These are phyloP conservation scores for Capillidium rhysosporum DNA, from an alignment of 371 early-diverging fungal species.

Conservation along the genomic window DNA sequence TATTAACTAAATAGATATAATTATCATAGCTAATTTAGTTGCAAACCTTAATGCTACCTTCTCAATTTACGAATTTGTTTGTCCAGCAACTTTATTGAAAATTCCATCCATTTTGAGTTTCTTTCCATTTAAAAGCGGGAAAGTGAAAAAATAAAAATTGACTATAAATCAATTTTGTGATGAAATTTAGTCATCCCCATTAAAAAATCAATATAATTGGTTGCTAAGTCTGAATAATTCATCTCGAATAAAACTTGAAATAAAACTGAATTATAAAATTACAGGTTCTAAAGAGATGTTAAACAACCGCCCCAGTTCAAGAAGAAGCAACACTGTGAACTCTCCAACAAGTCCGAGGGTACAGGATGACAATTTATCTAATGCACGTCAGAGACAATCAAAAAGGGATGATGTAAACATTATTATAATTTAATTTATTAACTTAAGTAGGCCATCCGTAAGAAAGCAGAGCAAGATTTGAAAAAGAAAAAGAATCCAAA, in stretches of 20 bases:
- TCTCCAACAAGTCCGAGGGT: not conserved
- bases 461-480: conserved; percentile 4
- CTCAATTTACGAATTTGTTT: conserved; percentile 45
- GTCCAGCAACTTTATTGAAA: conserved; percentile 40
- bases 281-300: not conserved
- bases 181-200: too few relatives aligned
- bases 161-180: too few relatives aligned
- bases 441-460: conserved; percentile 5
- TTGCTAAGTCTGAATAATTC: too few relatives aligned
- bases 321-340: not conserved
- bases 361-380: not conserved
- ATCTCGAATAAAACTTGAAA: too few relatives aligned
- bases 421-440: not conserved
- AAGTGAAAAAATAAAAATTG: too few relatives aligned
- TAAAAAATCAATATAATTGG: too few relatives aligned
- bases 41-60: conserved; percentile 49
- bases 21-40: conserved; percentile 38
- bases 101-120: conserved; percentile 26
- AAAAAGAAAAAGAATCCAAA: conserved; percentile 4
- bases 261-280: too few relatives aligned
- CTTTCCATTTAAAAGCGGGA: too few relatives aligned
- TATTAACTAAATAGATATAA: not conserved
- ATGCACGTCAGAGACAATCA: conserved; percentile 22
- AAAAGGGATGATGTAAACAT: conserved; percentile 23
- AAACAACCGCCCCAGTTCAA: conserved; percentile 4